Conservation (phyloP, 768 basidiomycete species). For the Mycena albidolilacea region DNA sequence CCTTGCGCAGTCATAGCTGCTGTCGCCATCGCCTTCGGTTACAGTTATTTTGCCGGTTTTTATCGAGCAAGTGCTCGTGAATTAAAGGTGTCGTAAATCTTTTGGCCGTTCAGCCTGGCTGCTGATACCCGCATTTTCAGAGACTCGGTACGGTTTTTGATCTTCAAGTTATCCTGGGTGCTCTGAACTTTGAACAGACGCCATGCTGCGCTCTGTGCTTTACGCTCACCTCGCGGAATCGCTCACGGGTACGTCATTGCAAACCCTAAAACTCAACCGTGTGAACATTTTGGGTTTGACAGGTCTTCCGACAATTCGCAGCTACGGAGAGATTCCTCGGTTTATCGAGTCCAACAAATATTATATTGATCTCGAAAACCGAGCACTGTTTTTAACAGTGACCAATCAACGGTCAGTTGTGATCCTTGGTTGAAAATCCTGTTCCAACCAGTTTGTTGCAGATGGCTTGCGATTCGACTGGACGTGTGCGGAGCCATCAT, state of each 20-base stretch:
- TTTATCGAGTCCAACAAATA: slow-evolving; percentile 77
- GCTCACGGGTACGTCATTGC: slow-evolving; percentile 61
- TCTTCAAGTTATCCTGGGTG: slow-evolving; percentile 5
- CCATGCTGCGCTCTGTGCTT: slow-evolving; percentile 79
- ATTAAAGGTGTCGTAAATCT: slow-evolving; percentile 60
- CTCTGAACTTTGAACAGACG: slow-evolving; percentile 56
- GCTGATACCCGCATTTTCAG: slow-evolving; percentile 15
- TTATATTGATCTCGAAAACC: slow-evolving; percentile 81
- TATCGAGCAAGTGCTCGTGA: slow-evolving; percentile 82
- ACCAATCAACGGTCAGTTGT: slow-evolving; percentile 71
- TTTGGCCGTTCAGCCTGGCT: too few species aligned
- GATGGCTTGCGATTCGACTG: slow-evolving; percentile 81
- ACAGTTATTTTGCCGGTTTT: slow-evolving; percentile 76
- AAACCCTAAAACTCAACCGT: not conserved
- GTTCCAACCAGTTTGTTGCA: slow-evolving; percentile 36
- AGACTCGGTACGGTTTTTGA: slow-evolving; percentile 49
- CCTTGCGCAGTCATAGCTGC: slow-evolving; percentile 64
- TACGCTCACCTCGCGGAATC: slow-evolving; percentile 88
- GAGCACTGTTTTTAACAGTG: slow-evolving; percentile 76
- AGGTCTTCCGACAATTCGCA: slow-evolving; percentile 78
- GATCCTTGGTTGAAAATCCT: slow-evolving; percentile 1
- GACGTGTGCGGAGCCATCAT: slow-evolving; percentile 78
- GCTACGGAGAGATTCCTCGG: slow-evolving; percentile 74
- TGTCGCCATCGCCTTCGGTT: slow-evolving; percentile 68
- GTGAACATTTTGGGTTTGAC: not conserved